Conservation (phyloP, 108 stramenopile genomes). For the Thalassiosira profunda region DNA sequence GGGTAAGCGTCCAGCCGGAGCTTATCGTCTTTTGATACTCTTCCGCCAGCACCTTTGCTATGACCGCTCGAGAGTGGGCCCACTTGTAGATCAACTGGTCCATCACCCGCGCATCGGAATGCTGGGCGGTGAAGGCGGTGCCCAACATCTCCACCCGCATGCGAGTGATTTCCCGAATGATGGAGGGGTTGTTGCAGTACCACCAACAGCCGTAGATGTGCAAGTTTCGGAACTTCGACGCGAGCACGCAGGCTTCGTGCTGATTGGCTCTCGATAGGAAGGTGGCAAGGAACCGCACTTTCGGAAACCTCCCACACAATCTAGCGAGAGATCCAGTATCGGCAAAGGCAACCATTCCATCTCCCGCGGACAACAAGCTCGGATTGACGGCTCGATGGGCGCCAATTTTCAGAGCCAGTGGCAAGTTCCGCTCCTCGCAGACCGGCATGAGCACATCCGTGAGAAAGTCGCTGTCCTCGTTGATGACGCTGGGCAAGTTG, state of each 20-base stretch:
- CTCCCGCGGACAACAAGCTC: slow-evolving; percentile 64
- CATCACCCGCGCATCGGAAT: slow-evolving; percentile 86
- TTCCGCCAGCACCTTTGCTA: slow-evolving; percentile 67
- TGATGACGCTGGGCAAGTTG: slow-evolving; percentile 66
- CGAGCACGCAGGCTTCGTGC: slow-evolving; percentile 90
- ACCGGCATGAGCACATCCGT: slow-evolving; percentile 81
- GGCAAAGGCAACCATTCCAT: slow-evolving; percentile 89
- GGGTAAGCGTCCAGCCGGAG: slow-evolving; percentile 66
- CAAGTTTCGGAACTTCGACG: slow-evolving; percentile 90
- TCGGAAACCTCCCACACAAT: slow-evolving; percentile 72
- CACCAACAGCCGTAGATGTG: slow-evolving; percentile 94
- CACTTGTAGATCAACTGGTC: slow-evolving; percentile 96
- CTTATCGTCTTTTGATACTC: slow-evolving; percentile 65
- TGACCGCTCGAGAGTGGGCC: slow-evolving; percentile 85
- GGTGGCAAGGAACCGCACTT: slow-evolving; percentile 89
- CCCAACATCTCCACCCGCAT: slow-evolving; percentile 94
- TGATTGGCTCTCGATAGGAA: slow-evolving; percentile 88
- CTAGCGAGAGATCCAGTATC: slow-evolving; percentile 64
- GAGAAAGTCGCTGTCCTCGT: slow-evolving; percentile 81
- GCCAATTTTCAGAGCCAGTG: slow-evolving; percentile 91
- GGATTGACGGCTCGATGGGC: slow-evolving; percentile 87
- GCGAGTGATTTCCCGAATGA: slow-evolving; percentile 82
- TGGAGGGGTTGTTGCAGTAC: slow-evolving; percentile 94
- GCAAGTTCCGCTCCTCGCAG: slow-evolving; percentile 83
- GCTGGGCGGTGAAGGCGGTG: slow-evolving; percentile 91